Percentiles rank a stretch among this genome's conserved stretches.
These are phyloP conservation scores for Aspergillus chevalieri DNA, from an alignment of 2,329 filamentous ascomycete species.

Conservation along the genomic window DNA sequence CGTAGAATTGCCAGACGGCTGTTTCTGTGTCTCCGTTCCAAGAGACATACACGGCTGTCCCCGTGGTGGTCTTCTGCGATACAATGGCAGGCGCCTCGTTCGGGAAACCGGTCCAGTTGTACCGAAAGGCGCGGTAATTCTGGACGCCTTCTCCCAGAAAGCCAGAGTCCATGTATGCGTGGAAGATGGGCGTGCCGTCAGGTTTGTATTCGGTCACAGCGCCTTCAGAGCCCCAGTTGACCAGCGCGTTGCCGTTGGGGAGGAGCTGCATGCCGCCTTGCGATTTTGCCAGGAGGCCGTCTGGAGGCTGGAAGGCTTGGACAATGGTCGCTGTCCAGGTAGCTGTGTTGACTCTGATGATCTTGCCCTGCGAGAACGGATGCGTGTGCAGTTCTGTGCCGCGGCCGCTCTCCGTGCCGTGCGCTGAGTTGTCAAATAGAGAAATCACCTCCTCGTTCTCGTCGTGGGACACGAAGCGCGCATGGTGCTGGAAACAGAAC, in stretches of 20 bases:
- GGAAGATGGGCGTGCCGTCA: conserved; percentile 32
- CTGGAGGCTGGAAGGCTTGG: conserved; percentile 45
- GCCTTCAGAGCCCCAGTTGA: conserved; percentile 52
- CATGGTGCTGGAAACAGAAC: conserved; percentile 49
- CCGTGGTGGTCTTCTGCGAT: conserved; percentile 23
- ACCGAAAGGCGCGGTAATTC: conserved; percentile 34
- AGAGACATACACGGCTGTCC: conserved; percentile 43
- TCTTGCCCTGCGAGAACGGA: conserved; percentile 41
- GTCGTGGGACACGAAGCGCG: conserved; percentile 43
- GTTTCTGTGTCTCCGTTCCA: conserved; percentile 49
- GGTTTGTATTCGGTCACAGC: conserved; percentile 32
- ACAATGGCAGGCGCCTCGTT: conserved; percentile 27
- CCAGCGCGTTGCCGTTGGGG: conserved; percentile 48
- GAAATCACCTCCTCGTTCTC: conserved; percentile 46
- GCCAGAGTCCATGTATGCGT: conserved; percentile 42
- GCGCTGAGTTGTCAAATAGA: conserved; percentile 51
- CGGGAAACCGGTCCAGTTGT: conserved; percentile 32
- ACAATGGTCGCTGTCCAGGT: conserved; percentile 41
- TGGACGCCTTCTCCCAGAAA: conserved; percentile 28
- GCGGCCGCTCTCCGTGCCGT: conserved; percentile 31
- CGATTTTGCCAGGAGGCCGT: conserved; percentile 45
- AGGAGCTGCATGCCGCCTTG: conserved; percentile 52
- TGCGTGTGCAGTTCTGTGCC: conserved; percentile 31
- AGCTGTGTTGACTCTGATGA: conserved; percentile 41
- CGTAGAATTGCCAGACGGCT: conserved; percentile 44